Conservation (phyloP, 257 asterid genomes). For the Pogostemon cablin region DNA sequence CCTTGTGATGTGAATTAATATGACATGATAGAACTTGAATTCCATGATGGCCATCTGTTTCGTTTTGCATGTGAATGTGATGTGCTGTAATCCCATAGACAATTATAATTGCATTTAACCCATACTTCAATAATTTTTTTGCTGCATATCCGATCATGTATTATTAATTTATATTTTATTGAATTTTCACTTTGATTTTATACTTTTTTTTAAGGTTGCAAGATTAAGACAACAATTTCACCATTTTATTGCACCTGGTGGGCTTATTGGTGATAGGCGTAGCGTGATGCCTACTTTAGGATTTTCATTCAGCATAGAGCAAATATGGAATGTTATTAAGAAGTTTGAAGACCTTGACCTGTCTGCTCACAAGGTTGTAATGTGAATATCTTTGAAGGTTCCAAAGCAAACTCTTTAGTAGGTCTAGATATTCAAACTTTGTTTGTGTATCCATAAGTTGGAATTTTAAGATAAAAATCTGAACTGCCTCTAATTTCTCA, state of each 20-base stretch:
- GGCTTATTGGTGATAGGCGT: conserved; percentile 94
- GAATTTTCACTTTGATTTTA: conserved; percentile 8
- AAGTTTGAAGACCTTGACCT: conserved; percentile 92
- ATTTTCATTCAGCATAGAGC: conserved; percentile 76
- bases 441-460: conserved; percentile 10
- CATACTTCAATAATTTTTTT: not conserved
- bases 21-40: not conserved
- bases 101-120: not conserved
- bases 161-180: not conserved
- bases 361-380: conserved; percentile 84
- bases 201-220: conserved; percentile 57
- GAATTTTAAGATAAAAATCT: too few species aligned
- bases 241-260: conserved; percentile 89
- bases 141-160: not conserved
- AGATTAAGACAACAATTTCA: conserved; percentile 69
- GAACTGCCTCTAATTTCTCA: too few species aligned
- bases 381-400: conserved; percentile 23
- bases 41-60: not conserved
- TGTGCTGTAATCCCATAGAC: not conserved
- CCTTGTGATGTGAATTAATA: not conserved
- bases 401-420: conserved; percentile 21
- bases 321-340: conserved; percentile 86
- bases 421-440: conserved; percentile 22
- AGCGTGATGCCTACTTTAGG: conserved; percentile 95
- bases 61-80: too few species aligned